Evolutionary conservation across 768 basidiomycete genomes (phyloP), one percentile per base, ranked within the genome.

Genomic region (Xanthoconium stramineum): DNA sequence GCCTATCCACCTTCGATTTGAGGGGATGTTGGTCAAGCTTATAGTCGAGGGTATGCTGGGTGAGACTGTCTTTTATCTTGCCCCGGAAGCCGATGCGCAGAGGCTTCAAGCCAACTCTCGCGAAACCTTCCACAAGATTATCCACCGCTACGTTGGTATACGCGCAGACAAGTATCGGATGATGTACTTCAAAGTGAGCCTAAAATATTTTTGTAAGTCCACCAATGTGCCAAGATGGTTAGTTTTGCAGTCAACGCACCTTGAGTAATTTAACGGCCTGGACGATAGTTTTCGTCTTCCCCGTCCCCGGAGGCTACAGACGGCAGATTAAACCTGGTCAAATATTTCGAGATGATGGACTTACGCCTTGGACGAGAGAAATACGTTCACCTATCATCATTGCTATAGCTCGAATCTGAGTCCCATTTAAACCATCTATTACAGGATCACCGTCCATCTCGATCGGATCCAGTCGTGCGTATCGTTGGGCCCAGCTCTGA

Each of bases 81-180:
- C 82, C 83, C 12, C 75, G 77, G 43, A 78, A 82, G 4, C 91
- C 92, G 20, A 94, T 78, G 3, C 95, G 88, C 2, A 96, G 72
- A 2, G 94, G 86, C 58, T 83, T 84, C 45, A 95, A 69, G 5
- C 83, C 82, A 1, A 79, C 75, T 8, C 73, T 70, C 10, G 76
- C 78, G 28, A 94, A 76, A 0, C 89, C 89, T 65, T 88, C 85
- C 37, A 94, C 83, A 10, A 97, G 83, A 61, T 95, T 91, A 67
- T 97, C 94, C 19, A 95, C 92, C 0, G 95, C 94, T 19, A 85
- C 90, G 62, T 97, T 95, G 39, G 95, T 97, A 67, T 91, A 96
- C 0, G 94, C 94, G 69, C 91, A 91, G n/a, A 96, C 88, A 14
- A 98, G 81, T 39, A 96, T 76, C 2, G 93, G 93, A 36, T 89